Percentiles rank a stretch among this genome's conserved stretches.
phyloP scores from a whole-genome alignment of 1,284 basidiomycete species.

The Ustilago nuda region DNA sequence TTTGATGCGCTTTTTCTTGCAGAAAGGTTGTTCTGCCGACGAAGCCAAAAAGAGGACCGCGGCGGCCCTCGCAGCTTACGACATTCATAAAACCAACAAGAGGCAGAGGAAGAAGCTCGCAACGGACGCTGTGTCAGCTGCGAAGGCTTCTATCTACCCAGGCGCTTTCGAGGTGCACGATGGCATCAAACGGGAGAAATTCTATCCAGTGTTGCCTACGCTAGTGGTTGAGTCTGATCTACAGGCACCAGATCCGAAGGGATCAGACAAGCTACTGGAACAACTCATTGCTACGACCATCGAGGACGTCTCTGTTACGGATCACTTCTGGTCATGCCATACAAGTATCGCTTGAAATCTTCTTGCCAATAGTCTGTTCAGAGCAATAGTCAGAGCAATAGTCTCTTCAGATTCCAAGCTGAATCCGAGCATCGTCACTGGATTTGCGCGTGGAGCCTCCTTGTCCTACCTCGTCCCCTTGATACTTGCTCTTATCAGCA shows the following conservation, averaged over 20 bases:
- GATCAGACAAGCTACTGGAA: not conserved
- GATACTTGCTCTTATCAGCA: not conserved
- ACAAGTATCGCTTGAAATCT: not conserved
- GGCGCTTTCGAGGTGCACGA: not conserved
- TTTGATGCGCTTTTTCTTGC: slow-evolving; percentile 2
- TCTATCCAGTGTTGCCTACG: not conserved
- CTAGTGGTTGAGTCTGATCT: not conserved
- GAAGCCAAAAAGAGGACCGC: slow-evolving; percentile 4
- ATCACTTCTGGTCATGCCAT: not conserved
- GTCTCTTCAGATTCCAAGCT: not conserved
- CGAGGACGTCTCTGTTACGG: not conserved
- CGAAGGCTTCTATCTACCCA: not conserved
- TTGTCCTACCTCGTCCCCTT: not conserved
- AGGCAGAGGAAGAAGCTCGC: slow-evolving; percentile 1
- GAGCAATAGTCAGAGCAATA: too few relatives aligned
- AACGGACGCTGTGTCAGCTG: not conserved
- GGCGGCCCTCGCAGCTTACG: slow-evolving; percentile 3
- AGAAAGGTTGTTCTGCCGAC: not conserved
- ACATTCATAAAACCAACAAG: not conserved
- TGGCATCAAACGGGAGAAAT: not conserved
- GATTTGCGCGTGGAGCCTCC: not conserved
- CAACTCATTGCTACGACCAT: slow-evolving; percentile 4
- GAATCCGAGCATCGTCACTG: not conserved
- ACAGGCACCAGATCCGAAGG: not conserved
- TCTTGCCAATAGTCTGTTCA: too few relatives aligned